Evolutionary conservation across 768 basidiomycete genomes (phyloP), one percentile per base, ranked within the genome.

Genomic region (Coprinopsis cinerea): DNA sequence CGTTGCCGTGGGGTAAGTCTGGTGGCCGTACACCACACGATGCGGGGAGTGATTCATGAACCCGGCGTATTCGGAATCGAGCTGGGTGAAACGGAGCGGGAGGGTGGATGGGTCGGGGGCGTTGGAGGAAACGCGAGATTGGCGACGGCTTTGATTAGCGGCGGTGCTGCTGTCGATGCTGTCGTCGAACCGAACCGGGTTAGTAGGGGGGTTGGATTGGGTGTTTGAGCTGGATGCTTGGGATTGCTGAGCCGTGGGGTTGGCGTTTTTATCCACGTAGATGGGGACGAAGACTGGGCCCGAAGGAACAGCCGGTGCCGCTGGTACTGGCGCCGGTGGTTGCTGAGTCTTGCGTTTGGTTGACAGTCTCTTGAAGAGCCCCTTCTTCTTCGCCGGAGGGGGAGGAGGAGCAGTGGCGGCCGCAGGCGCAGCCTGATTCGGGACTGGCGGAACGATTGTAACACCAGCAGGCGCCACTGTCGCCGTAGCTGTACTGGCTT

Each of bases 21-120:
- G 68, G 26, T 78, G 71, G 28, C 71, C 61, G 61, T 80, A 82
- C 47, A 80, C 48, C 18, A 92, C 74, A 3, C 70, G 71, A 56
- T 88, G 79, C 1, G 70, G 76, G 1, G 88, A 88, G 55, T 82
- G 78, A 57, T 81, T 85, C 61, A 85, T 66, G 62, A 89, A 82
- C 1, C 73, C 74, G 0, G 69, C 59, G 47, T 68, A 71, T 13
- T 64, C 56, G 0, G 50, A 51, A 30, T 63, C 64, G 1, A 57
- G 52, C 49, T 78, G 71, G 6, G 52, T 75, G 64, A 61, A 82
- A 76, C 51, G 61, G 62, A 53, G 77, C 60, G 1, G 67, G 62
- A 13, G 61, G 63, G 25, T 58, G 47, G 36, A 39, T 18, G 17
- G 17, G 10, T 18, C 36, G 9, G 36, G 10, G 36, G 36, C 18